Evolutionary conservation across 345 rosid genomes (phyloP).

Genomic region (Citrus cavaleriei): DNA sequence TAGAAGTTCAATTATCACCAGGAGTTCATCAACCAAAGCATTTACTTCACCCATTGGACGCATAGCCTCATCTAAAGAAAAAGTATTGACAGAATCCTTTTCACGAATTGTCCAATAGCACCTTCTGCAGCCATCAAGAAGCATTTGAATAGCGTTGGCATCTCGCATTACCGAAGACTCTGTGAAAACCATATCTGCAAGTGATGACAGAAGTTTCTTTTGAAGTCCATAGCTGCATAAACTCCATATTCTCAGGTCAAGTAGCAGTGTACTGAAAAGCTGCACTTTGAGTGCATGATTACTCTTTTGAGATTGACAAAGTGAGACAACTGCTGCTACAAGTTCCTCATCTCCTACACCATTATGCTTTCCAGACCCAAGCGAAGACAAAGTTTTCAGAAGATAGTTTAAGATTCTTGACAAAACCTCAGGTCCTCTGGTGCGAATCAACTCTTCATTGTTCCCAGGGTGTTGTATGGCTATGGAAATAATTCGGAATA

Average conservation of each 20-base stretch:
- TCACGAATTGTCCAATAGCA: slow-evolving; percentile 93
- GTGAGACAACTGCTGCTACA: slow-evolving; percentile 91
- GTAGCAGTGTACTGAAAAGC: slow-evolving; percentile 79
- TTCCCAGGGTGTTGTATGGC: slow-evolving; percentile 86
- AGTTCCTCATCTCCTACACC: slow-evolving; percentile 92
- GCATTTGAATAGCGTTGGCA: slow-evolving; percentile 98
- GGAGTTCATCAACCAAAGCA: slow-evolving; percentile 97
- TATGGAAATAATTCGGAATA: slow-evolving; percentile 75
- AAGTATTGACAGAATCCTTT: slow-evolving; percentile 70
- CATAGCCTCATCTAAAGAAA: slow-evolving; percentile 48
- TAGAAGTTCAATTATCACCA: slow-evolving; percentile 95
- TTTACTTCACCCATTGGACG: slow-evolving; percentile 94
- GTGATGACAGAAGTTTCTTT: slow-evolving; percentile 90
- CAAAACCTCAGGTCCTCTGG: slow-evolving; percentile 85
- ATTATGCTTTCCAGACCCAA: slow-evolving; percentile 49
- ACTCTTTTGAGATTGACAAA: slow-evolving; percentile 84
- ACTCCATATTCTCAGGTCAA: slow-evolving; percentile 96
- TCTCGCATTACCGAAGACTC: slow-evolving; percentile 88
- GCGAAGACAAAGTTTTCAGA: slow-evolving; percentile 70
- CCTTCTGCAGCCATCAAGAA: slow-evolving; percentile 98
- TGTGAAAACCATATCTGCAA: slow-evolving; percentile 99
- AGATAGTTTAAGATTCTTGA: slow-evolving; percentile 83
- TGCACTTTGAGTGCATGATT: slow-evolving; percentile 91
- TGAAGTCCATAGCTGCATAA: slow-evolving; percentile 96
- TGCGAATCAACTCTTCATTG: slow-evolving; percentile 81